A percentile compares a stretch with the other conserved stretches of the same genome.
Conservation (phyloP, 1,284 basidiomycete genomes). For the Ustilago loliicola region DNA sequence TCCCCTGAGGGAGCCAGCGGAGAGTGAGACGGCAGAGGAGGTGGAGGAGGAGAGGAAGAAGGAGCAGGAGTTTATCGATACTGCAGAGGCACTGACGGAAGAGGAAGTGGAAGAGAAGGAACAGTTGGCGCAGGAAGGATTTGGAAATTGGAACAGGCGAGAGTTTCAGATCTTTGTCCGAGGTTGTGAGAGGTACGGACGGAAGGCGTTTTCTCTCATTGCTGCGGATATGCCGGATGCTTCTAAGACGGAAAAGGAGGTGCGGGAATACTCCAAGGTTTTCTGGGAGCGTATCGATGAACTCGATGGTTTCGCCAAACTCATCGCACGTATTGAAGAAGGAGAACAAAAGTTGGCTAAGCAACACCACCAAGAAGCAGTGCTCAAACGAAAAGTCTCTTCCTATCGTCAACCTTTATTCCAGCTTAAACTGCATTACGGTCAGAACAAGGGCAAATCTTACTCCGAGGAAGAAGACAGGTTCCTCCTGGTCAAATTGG, state of each 20-base stretch:
- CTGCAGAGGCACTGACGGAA: conserved; percentile 74
- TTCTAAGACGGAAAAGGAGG: conserved; percentile 82
- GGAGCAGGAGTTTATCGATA: conserved; percentile 83
- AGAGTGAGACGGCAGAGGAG: conserved; percentile 54
- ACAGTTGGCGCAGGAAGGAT: conserved; percentile 57
- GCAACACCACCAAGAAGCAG: conserved; percentile 59
- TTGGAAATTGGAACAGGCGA: conserved; percentile 76
- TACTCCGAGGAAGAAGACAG: conserved; percentile 98
- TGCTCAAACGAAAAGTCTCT: conserved; percentile 57
- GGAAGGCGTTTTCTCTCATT: conserved; percentile 82
- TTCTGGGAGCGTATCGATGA: conserved; percentile 93
- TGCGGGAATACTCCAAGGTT: conserved; percentile 83
- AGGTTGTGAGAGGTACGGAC: conserved; percentile 87
- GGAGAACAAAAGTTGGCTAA: conserved; percentile 65
- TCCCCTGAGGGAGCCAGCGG: conserved; percentile 78
- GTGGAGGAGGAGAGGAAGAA: conserved; percentile 75
- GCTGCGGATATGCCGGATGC: conserved; percentile 80
- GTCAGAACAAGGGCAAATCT: conserved; percentile 80
- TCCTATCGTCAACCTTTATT: conserved; percentile 55
- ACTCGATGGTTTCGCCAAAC: conserved; percentile 72
- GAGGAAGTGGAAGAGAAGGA: conserved; percentile 83
- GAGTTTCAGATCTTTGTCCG: conserved; percentile 93
- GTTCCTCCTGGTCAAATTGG: conserved; percentile 90
- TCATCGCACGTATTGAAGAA: conserved; percentile 66
- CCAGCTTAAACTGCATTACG: conserved; percentile 66